Base-by-base conservation (phyloP, 1,284 basidiomycete species). In the Ustilago curta region DNA sequence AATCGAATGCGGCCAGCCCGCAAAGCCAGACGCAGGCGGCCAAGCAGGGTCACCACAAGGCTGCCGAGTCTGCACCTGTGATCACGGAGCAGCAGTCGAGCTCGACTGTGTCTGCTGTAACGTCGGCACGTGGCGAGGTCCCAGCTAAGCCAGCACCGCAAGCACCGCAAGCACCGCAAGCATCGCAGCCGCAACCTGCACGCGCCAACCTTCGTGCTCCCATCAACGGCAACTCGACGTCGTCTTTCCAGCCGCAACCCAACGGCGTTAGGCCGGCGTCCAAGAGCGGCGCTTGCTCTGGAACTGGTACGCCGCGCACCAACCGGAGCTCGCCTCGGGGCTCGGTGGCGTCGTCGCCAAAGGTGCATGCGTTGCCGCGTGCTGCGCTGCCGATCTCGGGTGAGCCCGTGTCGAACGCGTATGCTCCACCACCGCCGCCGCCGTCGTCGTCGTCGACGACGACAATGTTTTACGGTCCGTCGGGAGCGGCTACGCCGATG, bases 401-500 rank as follows among this genome's bases (percentile, higher is more conserved):
- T 16, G 48, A 29, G 2, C 2, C 25, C 25, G 6, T 57, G 12
- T 43, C 52, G 11, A 31, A 39, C 7, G 39, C 54, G 18, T 56
- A 32, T 31, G 43, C 16, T 42, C 45, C n/a, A 51, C 44, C 37
- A 19, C 53, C 47, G 23, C 44, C 39, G 7, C 21, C 53, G n/a
- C n/a, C n/a, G n/a, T n/a, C n/a, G n/a, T n/a, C n/a, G n/a, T n/a
- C n/a, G n/a, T n/a, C n/a, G n/a, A n/a, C n/a, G n/a, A n/a, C n/a
- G n/a, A n/a, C n/a, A 16, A 18, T 55, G 23, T 64, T 58, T 44
- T 59, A 69, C 48, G 53, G 51, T 6, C 52, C 53, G 16, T 64
- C 62, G 2, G 62, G 62, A 21, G 65, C 54, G 25, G 58, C 58
- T 4, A 60, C 59, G 25, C 55, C 53, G 2, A 58, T 61, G 65